These are phyloP conservation scores for Arctium lappa DNA, from an alignment of 129 eudicot species.

Conservation along the genomic window DNA sequence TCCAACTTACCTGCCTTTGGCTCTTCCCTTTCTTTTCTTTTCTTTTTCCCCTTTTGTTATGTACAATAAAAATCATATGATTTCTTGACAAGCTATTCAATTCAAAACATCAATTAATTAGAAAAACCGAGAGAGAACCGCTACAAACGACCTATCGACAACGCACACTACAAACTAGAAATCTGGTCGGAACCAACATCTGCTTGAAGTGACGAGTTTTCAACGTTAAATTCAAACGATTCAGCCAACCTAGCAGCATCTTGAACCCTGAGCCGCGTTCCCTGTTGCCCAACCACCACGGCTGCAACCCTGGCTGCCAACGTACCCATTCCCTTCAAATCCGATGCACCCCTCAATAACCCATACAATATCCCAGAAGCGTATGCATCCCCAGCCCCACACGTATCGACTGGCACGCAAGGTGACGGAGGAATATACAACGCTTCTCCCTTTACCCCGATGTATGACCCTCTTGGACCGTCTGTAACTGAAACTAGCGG, in stretches of 20 bases:
- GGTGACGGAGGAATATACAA: slow-evolving; percentile 90
- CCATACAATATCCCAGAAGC: slow-evolving; percentile 94
- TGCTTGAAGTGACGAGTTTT: slow-evolving; percentile 41
- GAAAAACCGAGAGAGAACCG: background rate
- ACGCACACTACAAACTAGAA: slow-evolving; percentile 57
- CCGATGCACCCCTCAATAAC: slow-evolving; percentile 68
- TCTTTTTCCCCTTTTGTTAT: background rate
- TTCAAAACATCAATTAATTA: slow-evolving; percentile 17
- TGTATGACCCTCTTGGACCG: slow-evolving; percentile 88
- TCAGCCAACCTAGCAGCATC: slow-evolving; percentile 75
- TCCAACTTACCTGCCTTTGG: no score
- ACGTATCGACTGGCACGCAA: slow-evolving; percentile 83
- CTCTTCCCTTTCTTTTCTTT: no score
- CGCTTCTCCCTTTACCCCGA: slow-evolving; percentile 92
- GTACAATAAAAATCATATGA: slow-evolving; percentile 20
- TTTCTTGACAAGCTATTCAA: slow-evolving; percentile 14
- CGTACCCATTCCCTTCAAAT: slow-evolving; percentile 75
- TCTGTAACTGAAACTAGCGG: slow-evolving; percentile 97
- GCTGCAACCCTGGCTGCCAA: slow-evolving; percentile 93
- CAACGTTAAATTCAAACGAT: slow-evolving; percentile 40
- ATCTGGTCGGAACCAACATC: slow-evolving; percentile 75
- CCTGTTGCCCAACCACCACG: slow-evolving; percentile 89
- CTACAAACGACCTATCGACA: slow-evolving; percentile 12
- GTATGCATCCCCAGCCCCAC: slow-evolving; percentile 99
- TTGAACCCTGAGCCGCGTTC: slow-evolving; percentile 85